Evolutionary conservation across 768 basidiomycete genomes (phyloP).

Genomic region (Leccinellum albellum): DNA sequence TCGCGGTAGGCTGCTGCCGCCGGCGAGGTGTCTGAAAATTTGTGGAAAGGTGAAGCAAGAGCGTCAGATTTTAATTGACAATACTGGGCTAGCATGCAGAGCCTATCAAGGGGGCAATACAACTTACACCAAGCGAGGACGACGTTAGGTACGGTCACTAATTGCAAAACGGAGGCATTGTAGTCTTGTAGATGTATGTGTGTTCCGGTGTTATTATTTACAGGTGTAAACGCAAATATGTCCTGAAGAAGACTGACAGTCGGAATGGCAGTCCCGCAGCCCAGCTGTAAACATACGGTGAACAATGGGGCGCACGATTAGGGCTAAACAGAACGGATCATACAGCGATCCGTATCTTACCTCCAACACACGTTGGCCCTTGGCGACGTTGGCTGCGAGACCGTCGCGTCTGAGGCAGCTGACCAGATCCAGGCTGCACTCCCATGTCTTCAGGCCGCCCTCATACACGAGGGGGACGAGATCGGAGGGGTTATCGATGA

Average conservation of each 20-base stretch:
- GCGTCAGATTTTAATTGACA: too few species aligned
- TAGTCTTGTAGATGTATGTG: slow-evolving; percentile 87
- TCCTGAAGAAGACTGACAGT: slow-evolving; percentile 66
- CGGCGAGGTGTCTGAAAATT: slow-evolving; percentile 53
- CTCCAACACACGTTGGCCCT: slow-evolving; percentile 66
- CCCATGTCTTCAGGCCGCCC: slow-evolving; percentile 97
- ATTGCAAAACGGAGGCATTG: slow-evolving; percentile 74
- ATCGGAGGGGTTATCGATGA: slow-evolving; percentile 82
- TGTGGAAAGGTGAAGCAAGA: background rate
- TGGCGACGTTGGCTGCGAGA: slow-evolving; percentile 18
- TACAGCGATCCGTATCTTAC: slow-evolving; percentile 35
- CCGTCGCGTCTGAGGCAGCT: slow-evolving; percentile 49
- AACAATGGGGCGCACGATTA: background rate
- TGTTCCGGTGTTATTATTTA: slow-evolving; percentile 31
- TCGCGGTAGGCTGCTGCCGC: slow-evolving; percentile 48
- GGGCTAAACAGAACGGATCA: background rate
- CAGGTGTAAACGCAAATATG: slow-evolving; percentile 42
- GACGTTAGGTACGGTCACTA: slow-evolving; percentile 77
- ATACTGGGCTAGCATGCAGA: too few species aligned
- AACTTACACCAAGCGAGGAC: slow-evolving; percentile 78
- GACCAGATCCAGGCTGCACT: slow-evolving; percentile 87
- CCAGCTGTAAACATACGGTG: slow-evolving; percentile 51
- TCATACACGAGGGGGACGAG: slow-evolving; percentile 91
- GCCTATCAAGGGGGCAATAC: too few species aligned
- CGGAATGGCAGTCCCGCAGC: slow-evolving; percentile 91